phyloP scores from a whole-genome alignment of 441 rosid species.

The Mallotus repandus region DNA sequence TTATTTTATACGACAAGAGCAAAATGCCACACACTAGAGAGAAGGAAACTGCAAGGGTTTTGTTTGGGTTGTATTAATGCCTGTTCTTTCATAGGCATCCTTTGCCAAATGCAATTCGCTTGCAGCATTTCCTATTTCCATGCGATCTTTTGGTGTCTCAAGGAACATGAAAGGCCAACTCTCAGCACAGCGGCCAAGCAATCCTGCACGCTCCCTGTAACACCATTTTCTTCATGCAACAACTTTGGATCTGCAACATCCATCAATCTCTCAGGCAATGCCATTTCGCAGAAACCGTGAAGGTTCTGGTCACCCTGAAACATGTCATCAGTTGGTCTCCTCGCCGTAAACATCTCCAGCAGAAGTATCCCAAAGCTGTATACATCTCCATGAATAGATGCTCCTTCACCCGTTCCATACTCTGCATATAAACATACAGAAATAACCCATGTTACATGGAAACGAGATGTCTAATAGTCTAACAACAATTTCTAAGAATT shows the following conservation, averaged over 20 bases:
- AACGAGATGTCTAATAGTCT: too few relatives aligned
- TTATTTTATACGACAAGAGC: too few relatives aligned
- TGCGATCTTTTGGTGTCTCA: too few relatives aligned
- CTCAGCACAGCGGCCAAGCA: neutral
- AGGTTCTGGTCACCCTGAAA: conserved; percentile 31
- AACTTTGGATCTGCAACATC: conserved; percentile 23
- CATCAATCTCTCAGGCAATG: conserved; percentile 25
- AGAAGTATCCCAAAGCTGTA: conserved; percentile 35
- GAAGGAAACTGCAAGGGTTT: too few relatives aligned
- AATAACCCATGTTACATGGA: neutral
- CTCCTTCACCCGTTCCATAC: conserved; percentile 25
- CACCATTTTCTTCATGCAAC: conserved; percentile 17
- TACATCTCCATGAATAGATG: conserved; percentile 34
- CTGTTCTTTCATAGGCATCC: too few relatives aligned
- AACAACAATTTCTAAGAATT: neutral
- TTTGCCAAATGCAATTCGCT: too few relatives aligned
- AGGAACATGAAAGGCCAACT: too few relatives aligned
- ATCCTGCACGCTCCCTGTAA: neutral
- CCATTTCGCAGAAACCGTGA: conserved; percentile 14
- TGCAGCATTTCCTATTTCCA: too few relatives aligned
- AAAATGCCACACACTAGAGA: too few relatives aligned
- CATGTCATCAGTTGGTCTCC: conserved; percentile 34
- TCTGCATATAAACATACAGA: conserved; percentile 17
- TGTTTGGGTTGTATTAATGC: too few relatives aligned
- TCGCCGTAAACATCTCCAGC: conserved; percentile 40